A percentile compares a stretch with the other conserved stretches of the same genome.
Evolutionary conservation across 2,329 filamentous ascomycete genomes (phyloP).

Genomic region (Alternaria incomplexa): DNA sequence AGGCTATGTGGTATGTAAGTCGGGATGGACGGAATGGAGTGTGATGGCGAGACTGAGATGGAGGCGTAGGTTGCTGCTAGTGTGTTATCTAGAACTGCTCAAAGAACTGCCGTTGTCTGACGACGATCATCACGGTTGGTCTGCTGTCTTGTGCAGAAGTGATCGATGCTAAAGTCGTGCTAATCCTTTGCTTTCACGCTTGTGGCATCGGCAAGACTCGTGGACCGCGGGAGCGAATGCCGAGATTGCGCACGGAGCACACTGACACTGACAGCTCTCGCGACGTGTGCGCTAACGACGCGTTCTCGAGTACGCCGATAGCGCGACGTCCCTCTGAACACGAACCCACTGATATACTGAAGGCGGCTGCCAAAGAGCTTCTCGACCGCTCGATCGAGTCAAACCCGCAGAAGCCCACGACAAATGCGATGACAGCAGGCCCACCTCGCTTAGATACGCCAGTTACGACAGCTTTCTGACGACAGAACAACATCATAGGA

Average conservation of each 20-base stretch:
- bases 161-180: background rate
- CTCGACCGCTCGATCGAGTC: background rate
- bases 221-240: background rate
- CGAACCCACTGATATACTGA: background rate
- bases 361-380: background rate
- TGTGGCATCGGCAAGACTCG: background rate
- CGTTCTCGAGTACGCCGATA: background rate
- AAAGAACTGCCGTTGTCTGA: no score
- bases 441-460: background rate
- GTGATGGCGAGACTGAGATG: background rate
- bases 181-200: background rate
- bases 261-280: background rate
- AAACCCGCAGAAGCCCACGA: background rate
- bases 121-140: background rate
- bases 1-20: conserved; percentile 25
- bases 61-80: no score
- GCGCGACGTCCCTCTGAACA: background rate
- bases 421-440: background rate
- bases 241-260: background rate
- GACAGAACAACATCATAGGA: background rate
- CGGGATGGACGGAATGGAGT: background rate
- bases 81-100: no score
- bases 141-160: background rate
- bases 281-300: background rate
- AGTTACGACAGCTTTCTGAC: background rate